Evolutionary conservation across 2,329 filamentous ascomycete species (phyloP).

Genomic region (Laburnicola sp.): DNA sequence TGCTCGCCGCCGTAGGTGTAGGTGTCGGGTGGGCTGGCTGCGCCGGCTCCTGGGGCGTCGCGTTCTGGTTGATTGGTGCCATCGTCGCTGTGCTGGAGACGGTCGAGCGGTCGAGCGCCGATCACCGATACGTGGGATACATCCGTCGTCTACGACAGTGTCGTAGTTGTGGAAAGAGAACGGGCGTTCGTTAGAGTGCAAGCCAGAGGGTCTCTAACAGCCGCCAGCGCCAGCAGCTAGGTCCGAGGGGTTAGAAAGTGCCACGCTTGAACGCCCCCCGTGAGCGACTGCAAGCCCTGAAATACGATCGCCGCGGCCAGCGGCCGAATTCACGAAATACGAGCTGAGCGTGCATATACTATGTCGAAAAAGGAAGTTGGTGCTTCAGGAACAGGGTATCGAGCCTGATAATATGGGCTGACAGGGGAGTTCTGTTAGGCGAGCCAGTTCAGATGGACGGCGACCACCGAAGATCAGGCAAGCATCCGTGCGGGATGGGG

Average conservation of each 20-base stretch:
- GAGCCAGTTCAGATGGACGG: conserved; percentile 12
- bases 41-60: conserved; percentile 5
- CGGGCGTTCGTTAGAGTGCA: background rate
- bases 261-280: conserved; percentile 11
- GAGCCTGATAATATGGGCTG: conserved; percentile 6
- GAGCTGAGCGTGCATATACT: conserved; percentile 13
- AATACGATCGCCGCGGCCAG: conserved; percentile 9
- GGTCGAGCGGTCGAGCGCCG: conserved; percentile 3
- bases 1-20: background rate
- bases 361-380: conserved; percentile 9
- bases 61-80: conserved; percentile 15
- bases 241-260: conserved; percentile 7
- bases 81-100: conserved; percentile 8
- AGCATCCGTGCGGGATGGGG: conserved; percentile 6
- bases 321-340: conserved; percentile 7
- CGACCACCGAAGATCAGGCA: conserved; percentile 13
- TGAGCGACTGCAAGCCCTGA: conserved; percentile 12
- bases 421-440: conserved; percentile 8
- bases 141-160: conserved; percentile 8
- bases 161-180: background rate
- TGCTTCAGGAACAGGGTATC: conserved; percentile 9
- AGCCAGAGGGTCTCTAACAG: too few species aligned
- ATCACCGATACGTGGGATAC: conserved; percentile 3
- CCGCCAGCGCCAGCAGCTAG: too few species aligned
- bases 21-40: background rate